Conservation (phyloP, 2,329 filamentous ascomycete species). For the Sporothrix curviconia region DNA sequence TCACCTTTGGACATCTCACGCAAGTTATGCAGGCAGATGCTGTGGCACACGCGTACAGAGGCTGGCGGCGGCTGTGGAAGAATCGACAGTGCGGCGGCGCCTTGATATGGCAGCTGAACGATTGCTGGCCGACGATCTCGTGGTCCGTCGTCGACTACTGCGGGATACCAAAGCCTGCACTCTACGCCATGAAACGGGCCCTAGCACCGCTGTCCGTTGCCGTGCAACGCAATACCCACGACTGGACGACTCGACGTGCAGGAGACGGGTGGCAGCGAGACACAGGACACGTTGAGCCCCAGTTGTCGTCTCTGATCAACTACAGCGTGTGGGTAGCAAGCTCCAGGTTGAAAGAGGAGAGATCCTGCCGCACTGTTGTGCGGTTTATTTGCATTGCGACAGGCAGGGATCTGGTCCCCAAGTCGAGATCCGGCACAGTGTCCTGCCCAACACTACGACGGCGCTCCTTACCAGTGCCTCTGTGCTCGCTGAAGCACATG, state of each 20-base stretch:
- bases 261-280: slow-evolving; percentile 21
- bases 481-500: no score
- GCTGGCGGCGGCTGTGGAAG: slow-evolving; percentile 71
- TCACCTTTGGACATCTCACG: slow-evolving; percentile 65
- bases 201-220: slow-evolving; percentile 66
- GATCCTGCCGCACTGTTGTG: slow-evolving; percentile 22
- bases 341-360: slow-evolving; percentile 20
- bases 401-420: background rate
- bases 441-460: background rate
- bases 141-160: slow-evolving; percentile 76
- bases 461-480: background rate
- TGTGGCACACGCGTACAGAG: slow-evolving; percentile 55
- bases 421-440: slow-evolving; percentile 24
- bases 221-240: slow-evolving; percentile 47
- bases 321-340: background rate
- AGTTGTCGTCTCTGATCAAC: slow-evolving; percentile 34
- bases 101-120: slow-evolving; percentile 79
- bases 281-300: slow-evolving; percentile 37
- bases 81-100: slow-evolving; percentile 68
- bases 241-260: slow-evolving; percentile 30
- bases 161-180: slow-evolving; percentile 69
- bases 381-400: background rate
- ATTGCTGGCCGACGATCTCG: slow-evolving; percentile 81
- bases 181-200: slow-evolving; percentile 71
- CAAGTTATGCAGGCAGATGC: slow-evolving; percentile 65